Evolutionary conservation across 331 rosid genomes (phyloP), one percentile per base, ranked within the genome.

Genomic region (Quercus tomentella): DNA sequence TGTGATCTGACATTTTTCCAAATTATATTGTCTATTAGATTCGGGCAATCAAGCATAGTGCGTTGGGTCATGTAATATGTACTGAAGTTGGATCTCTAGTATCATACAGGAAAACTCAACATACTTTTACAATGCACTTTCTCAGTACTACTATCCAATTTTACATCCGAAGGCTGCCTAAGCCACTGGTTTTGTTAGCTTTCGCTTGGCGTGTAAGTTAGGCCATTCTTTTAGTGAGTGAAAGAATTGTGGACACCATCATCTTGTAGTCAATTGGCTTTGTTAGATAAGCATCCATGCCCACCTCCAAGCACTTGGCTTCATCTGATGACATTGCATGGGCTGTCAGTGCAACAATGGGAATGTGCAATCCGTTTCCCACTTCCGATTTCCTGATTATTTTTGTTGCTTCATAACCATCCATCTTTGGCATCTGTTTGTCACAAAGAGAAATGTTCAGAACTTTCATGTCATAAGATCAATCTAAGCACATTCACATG

Each of bases 271-370:
- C 97, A 82, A 96, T 96, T 65, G 99, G 99, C 83, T 96, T 96
- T 68, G 99, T 96, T 56, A 96, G 84, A 78, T 96, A 96, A 79
- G 99, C 99, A 92, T 96, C 99, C 99, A 96, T 96, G 63, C 99
- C 99, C 77, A 96, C 99, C 80, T 96, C 91, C 83, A 96, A 79
- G 91, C 99, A 96, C 82, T 96, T 96, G 33, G 98, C 97, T 86
- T 96, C 98, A 88, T 96, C 99, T 18, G 90, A 96, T 74, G 97
- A 96, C 99, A 96, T 93, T 80, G 99, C 99, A 85, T 96, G 99
- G 1, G 99, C 99, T 43, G 99, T 96, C 17, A 96, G 87, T 72
- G 99, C 98, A 80, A 96, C 99, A 20, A 96, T 91, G 6, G 99
- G 99, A 73, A 91, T 85, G 88, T 96, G 99, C 21, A 75, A 76